Conservation (phyloP, 495 filamentous ascomycete genomes). For the Aspergillus campestris region DNA sequence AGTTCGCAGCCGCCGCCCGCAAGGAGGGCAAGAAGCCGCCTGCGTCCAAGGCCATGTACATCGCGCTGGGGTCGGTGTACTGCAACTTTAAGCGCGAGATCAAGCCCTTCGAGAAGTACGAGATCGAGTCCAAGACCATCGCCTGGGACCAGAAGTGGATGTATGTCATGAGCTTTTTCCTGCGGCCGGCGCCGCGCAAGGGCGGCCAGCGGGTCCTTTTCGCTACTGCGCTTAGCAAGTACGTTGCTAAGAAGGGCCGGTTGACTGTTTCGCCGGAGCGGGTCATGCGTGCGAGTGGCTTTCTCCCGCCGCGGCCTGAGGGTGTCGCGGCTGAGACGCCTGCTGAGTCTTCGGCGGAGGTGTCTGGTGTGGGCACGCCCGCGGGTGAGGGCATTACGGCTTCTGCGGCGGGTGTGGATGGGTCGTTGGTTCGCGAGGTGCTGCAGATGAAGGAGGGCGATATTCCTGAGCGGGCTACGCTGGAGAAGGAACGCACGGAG, state of each 20-base stretch:
- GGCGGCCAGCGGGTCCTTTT: conserved; percentile 51
- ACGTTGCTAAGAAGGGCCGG: conserved; percentile 82
- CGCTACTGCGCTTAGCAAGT: conserved; percentile 74
- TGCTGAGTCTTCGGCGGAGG: conserved; percentile 11
- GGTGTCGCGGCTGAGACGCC: background rate
- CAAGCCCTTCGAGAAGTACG: conserved; percentile 54
- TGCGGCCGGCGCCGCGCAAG: conserved; percentile 39
- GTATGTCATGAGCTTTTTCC: conserved; percentile 65
- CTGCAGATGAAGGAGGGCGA: conserved; percentile 24
- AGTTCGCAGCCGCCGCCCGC: conserved; percentile 24
- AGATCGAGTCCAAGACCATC: conserved; percentile 58
- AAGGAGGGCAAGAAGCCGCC: conserved; percentile 36
- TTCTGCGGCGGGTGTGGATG: conserved; percentile 21
- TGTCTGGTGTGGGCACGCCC: conserved; percentile 29
- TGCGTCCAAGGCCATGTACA: conserved; percentile 31
- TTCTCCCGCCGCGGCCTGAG: conserved; percentile 44
- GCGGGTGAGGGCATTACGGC: conserved; percentile 27
- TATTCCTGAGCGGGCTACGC: conserved; percentile 15
- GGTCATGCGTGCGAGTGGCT: conserved; percentile 55
- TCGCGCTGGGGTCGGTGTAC: conserved; percentile 57
- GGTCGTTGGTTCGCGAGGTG: conserved; percentile 31
- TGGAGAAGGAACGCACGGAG: conserved; percentile 25
- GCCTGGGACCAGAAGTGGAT: conserved; percentile 83
- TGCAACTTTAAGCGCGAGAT: conserved; percentile 64
- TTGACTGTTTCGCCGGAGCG: conserved; percentile 78